A percentile compares a stretch with the other conserved stretches of the same genome.
These are phyloP conservation scores for Alternaria postmessia DNA, from an alignment of 2,329 filamentous ascomycete genomes.

Conservation along the genomic window DNA sequence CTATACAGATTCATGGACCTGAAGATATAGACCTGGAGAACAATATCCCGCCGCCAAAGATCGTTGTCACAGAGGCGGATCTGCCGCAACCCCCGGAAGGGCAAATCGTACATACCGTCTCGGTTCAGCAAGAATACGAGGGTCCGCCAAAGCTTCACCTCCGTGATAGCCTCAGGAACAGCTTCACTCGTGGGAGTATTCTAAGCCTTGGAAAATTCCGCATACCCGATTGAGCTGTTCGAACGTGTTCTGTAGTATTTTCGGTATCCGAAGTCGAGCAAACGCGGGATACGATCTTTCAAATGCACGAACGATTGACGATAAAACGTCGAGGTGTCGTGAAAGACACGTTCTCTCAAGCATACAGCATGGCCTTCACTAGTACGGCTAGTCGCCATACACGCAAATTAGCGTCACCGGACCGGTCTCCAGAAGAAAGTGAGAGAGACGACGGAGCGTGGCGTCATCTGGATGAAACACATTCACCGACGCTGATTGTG, in stretches of 20 bases:
- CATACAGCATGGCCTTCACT: not conserved
- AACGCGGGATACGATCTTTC: not conserved
- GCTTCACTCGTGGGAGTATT: conserved; percentile 29
- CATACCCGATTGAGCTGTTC: not conserved
- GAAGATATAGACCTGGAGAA: not conserved
- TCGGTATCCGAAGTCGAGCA: not conserved
- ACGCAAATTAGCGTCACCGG: not conserved
- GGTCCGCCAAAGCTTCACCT: conserved; percentile 25
- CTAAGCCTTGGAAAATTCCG: conserved; percentile 24
- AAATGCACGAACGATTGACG: too few species aligned
- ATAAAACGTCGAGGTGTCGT: too few species aligned
- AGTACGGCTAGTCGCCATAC: not conserved
- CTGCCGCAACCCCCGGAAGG: conserved; percentile 6
- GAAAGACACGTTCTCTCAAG: not conserved
- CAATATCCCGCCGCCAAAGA: not conserved
- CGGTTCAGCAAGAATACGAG: conserved; percentile 30
- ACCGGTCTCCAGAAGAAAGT: not conserved
- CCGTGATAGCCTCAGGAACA: conserved; percentile 33
- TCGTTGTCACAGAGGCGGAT: not conserved
- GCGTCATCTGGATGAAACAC: not conserved
- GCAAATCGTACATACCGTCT: conserved; percentile 29
- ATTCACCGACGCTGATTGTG: not conserved
- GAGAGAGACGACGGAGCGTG: not conserved
- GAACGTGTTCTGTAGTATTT: not conserved
- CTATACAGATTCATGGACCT: conserved; percentile 22